A percentile compares a stretch with the other conserved stretches of the same genome.
phyloP scores from a whole-genome alignment of 2,329 filamentous ascomycete species.

The Seiridium cupressi region DNA sequence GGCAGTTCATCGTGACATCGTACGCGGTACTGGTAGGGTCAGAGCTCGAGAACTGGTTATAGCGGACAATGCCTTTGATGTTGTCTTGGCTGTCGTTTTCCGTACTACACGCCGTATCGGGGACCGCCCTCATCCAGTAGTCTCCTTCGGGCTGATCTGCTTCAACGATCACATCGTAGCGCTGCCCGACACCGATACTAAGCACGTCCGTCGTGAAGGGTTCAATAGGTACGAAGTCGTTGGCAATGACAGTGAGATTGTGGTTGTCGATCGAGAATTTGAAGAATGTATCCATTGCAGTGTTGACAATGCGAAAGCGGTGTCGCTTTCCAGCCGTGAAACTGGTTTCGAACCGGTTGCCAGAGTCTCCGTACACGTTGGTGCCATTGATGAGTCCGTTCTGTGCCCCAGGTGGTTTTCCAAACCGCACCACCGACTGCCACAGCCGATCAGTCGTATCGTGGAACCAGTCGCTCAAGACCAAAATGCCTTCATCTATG shows the following conservation, averaged over 20 bases:
- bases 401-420: constrained; percentile 35
- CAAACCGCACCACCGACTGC: constrained; percentile 18
- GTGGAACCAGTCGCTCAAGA: constrained; percentile 60
- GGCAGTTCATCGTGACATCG: constrained; percentile 22
- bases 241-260: constrained; percentile 53
- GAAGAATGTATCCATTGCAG: constrained; percentile 39
- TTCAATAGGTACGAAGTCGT: constrained; percentile 55
- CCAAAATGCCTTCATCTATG: constrained; percentile 57
- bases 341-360: constrained; percentile 32
- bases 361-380: constrained; percentile 28
- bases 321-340: constrained; percentile 42
- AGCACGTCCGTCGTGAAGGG: constrained; percentile 50
- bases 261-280: constrained; percentile 56
- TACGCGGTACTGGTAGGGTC: constrained; percentile 15
- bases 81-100: constrained; percentile 29
- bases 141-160: constrained; percentile 35
- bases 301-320: constrained; percentile 44
- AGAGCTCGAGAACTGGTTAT: constrained; percentile 22
- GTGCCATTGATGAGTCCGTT: constrained; percentile 38
- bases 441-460: constrained; percentile 37
- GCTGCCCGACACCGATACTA: constrained; percentile 31
- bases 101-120: constrained; percentile 40
- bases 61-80: constrained; percentile 48
- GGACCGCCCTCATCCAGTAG: constrained; percentile 49
- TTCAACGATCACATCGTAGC: constrained; percentile 44